Evolutionary conservation across 2,329 filamentous ascomycete species (phyloP), one percentile per base, ranked within the genome.

Genomic region (Microcyclospora tardicrescens): DNA sequence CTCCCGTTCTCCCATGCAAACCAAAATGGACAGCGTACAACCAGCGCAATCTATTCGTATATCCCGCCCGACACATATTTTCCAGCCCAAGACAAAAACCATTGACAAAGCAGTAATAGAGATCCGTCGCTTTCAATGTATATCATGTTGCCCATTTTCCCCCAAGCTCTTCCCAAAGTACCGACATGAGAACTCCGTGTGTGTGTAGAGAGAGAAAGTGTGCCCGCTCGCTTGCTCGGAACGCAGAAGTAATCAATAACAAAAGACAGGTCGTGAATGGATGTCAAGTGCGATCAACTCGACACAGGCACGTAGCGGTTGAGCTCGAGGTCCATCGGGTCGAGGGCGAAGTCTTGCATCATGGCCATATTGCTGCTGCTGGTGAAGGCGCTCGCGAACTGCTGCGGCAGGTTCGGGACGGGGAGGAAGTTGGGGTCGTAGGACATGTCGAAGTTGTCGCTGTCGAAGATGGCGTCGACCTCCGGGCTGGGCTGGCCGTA

Each of bases 301-400:
- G 38, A 41, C 12, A 54, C 52, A 28, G 48, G 46, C 13, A 57
- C 47, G 42, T 47, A 58, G 35, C 51, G 46, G 37, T 40, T 51
- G 42, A 57, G 53, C 16, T 58, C 54, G 24, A 53, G 29, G 27
- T 58, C 54, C 44, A 54, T 55, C 39, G 37, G 38, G 43, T 43
- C 40, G 39, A 29, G 29, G n/a, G 28, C 28, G 27, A 40, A 37
- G 34, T 46, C 41, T 33, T 41, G 41, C 30, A 46, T 28, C 19
- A 24, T 24, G 5, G 19, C 19, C 19, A 24, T 24, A 8, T 24
- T 24, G 19, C 8, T 24, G 16, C 40, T 39, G 37, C 34, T 42
- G 30, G 34, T 36, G 38, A 40, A 45, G 8, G 16, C 31, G 19
- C 36, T 30, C 10, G 41, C 24, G 16, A 47, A 35, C 28, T 42